Evolutionary conservation across 2,329 filamentous ascomycete genomes (phyloP).

Genomic region (Aureobasidium melanogenum): DNA sequence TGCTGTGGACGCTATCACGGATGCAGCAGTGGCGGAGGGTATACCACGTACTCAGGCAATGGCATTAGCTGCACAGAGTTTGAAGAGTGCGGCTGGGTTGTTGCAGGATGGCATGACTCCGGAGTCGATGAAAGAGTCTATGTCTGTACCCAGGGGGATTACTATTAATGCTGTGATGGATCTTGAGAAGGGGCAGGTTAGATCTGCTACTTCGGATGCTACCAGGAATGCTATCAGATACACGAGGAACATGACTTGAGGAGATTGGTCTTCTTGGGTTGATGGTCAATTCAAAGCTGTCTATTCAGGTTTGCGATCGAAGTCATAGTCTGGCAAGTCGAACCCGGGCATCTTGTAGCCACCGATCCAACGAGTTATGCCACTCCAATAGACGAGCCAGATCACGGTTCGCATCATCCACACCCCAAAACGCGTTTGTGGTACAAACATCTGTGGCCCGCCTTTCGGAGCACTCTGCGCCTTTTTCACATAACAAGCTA

Average conservation of each 20-base stretch:
- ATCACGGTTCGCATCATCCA: not conserved
- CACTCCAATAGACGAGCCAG: not conserved
- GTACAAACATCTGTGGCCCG: slow-evolving; percentile 21
- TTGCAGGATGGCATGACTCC: slow-evolving; percentile 19
- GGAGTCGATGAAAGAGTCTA: slow-evolving; percentile 20
- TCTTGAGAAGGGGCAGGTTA: slow-evolving; percentile 14
- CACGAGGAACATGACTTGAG: slow-evolving; percentile 15
- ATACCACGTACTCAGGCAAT: slow-evolving; percentile 17
- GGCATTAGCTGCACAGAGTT: slow-evolving; percentile 16
- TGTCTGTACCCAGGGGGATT: slow-evolving; percentile 20
- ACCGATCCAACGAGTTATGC: not conserved
- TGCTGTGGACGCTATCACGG: slow-evolving; percentile 19
- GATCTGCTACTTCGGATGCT: slow-evolving; percentile 14
- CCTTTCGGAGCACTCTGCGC: slow-evolving; percentile 24
- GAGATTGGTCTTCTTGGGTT: not conserved
- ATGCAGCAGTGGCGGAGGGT: slow-evolving; percentile 20
- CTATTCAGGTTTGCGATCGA: not conserved
- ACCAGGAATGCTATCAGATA: slow-evolving; percentile 15
- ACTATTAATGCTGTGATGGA: slow-evolving; percentile 19
- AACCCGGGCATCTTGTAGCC: not conserved
- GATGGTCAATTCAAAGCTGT: not conserved
- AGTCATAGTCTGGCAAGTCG: not conserved
- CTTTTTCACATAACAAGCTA: slow-evolving; percentile 19
- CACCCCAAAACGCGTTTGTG: slow-evolving; percentile 19
- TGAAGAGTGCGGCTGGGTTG: slow-evolving; percentile 17